A percentile compares a stretch with the other conserved stretches of the same genome.
Conservation (phyloP, 78 protist genomes). For the Cavenderia fasciculata region DNA sequence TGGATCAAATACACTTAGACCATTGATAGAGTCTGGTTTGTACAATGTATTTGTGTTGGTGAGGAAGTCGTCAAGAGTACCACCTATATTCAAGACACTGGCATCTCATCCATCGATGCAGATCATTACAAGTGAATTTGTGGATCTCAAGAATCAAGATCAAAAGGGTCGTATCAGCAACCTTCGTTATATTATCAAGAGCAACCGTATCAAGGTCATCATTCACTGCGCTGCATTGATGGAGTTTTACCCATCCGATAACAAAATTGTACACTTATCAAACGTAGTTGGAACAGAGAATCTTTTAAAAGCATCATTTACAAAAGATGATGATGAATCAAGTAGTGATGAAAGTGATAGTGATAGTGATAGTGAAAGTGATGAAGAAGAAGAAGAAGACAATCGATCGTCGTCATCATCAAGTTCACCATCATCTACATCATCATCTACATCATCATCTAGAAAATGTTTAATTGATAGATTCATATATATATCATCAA, state of each 20-base stretch:
- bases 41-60: conserved; percentile 54
- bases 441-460: not conserved
- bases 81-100: not conserved
- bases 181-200: not conserved
- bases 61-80: conserved; percentile 1
- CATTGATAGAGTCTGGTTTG: conserved; percentile 3
- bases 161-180: not conserved
- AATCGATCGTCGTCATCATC: not conserved
- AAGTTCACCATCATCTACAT: not conserved
- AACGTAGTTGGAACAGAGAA: conserved; percentile 55
- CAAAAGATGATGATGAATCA: not conserved
- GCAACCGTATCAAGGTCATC: not conserved
- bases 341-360: not conserved
- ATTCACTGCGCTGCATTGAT: conserved; percentile 53
- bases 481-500: conserved; percentile 51
- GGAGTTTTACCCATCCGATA: conserved; percentile 45
- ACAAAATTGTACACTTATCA: not conserved
- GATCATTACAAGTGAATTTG: conserved; percentile 20
- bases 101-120: not conserved
- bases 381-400: not conserved
- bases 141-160: conserved; percentile 1
- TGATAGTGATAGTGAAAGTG: not conserved
- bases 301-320: conserved; percentile 27
- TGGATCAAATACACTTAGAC: conserved; percentile 24
- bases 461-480: conserved; percentile 21